Conservation (phyloP, 2,329 filamentous ascomycete genomes). For the Fusarium mangiferae region DNA sequence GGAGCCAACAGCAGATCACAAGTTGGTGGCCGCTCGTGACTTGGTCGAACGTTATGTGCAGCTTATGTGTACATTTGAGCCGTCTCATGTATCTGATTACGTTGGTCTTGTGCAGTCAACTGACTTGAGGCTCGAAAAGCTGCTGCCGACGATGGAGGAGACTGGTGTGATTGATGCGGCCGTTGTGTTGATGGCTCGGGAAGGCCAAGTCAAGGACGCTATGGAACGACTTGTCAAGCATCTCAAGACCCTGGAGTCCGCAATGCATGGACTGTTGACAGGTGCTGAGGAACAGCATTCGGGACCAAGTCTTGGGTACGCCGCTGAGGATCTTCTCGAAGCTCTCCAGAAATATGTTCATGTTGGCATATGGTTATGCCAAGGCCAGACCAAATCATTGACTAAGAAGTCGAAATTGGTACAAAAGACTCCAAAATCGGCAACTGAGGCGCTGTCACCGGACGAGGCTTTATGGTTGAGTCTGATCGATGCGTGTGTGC, state of each 20-base stretch:
- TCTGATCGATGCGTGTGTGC: constrained; percentile 69
- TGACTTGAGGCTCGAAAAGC: constrained; percentile 80
- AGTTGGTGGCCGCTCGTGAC: constrained; percentile 58
- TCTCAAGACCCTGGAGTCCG: constrained; percentile 80
- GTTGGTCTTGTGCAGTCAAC: constrained; percentile 79
- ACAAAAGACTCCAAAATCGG: constrained; percentile 60
- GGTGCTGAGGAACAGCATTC: constrained; percentile 67
- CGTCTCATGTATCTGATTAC: constrained; percentile 85
- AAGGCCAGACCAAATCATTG: constrained; percentile 77
- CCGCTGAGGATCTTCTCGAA: constrained; percentile 77
- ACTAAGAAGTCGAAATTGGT: constrained; percentile 57
- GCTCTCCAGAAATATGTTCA: constrained; percentile 89
- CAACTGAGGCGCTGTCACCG: constrained; percentile 58
- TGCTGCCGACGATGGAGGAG: constrained; percentile 89
- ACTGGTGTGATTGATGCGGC: constrained; percentile 93
- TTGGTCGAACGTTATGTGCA: constrained; percentile 88
- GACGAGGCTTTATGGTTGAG: constrained; percentile 70
- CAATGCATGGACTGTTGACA: constrained; percentile 78
- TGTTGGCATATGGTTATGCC: constrained; percentile 95
- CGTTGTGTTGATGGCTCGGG: constrained; percentile 87
- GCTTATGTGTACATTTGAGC: constrained; percentile 89
- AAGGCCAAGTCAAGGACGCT: constrained; percentile 83
- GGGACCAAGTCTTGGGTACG: constrained; percentile 63
- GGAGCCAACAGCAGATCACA: constrained; percentile 48
- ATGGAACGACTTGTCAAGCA: constrained; percentile 89